Conservation (phyloP, 2,329 filamentous ascomycete genomes). For the Pestalotiopsis sp. region DNA sequence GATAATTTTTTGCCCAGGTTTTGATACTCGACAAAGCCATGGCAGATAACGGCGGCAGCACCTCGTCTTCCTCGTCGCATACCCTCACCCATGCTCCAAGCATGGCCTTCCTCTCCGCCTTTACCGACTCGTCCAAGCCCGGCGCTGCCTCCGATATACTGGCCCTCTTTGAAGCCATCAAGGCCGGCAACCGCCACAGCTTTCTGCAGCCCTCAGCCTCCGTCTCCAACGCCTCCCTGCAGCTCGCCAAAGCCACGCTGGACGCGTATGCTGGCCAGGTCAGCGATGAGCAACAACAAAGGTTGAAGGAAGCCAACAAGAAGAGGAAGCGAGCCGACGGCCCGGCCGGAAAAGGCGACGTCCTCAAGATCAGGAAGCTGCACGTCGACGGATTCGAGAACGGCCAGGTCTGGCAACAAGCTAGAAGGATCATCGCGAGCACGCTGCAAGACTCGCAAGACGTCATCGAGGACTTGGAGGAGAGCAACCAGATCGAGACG, state of each 20-base stretch:
- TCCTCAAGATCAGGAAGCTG: slow-evolving; percentile 79
- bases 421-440: slow-evolving; percentile 73
- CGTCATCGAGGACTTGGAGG: slow-evolving; percentile 51
- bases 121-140: slow-evolving; percentile 31
- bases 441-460: slow-evolving; percentile 52
- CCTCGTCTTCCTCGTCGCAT: slow-evolving; percentile 66
- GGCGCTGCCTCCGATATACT: slow-evolving; percentile 41
- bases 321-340: slow-evolving; percentile 72
- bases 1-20: neutral
- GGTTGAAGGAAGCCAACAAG: slow-evolving; percentile 67
- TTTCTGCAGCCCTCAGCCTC: slow-evolving; percentile 76
- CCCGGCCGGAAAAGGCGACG: slow-evolving; percentile 45
- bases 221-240: slow-evolving; percentile 70
- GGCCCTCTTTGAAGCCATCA: slow-evolving; percentile 59
- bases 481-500: slow-evolving; percentile 57
- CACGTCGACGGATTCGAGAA: slow-evolving; percentile 87
- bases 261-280: slow-evolving; percentile 77
- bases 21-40: slow-evolving; percentile 23
- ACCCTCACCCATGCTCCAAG: slow-evolving; percentile 57
- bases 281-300: slow-evolving; percentile 70
- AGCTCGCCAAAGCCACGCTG: slow-evolving; percentile 77
- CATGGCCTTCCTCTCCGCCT: slow-evolving; percentile 42
- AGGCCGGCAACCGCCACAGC: slow-evolving; percentile 63
- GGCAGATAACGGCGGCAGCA: slow-evolving; percentile 47
- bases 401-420: slow-evolving; percentile 93